Conservation (phyloP, 345 rosid genomes). For the Lepidium didymum region DNA sequence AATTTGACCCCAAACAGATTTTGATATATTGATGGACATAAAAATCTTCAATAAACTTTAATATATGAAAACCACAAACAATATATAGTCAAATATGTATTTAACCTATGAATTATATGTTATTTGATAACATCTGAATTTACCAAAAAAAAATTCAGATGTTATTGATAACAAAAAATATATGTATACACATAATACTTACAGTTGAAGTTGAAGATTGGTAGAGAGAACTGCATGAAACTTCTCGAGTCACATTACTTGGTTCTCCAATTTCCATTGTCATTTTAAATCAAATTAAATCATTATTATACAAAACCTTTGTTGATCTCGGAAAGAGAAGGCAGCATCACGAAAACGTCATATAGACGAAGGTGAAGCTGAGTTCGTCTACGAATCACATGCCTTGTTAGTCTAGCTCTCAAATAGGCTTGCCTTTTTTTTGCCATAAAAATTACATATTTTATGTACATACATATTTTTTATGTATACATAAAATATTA, state of each 20-base stretch:
- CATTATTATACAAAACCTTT: no score
- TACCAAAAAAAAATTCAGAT: no score
- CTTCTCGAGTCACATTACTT: not conserved
- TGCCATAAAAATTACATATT: not conserved
- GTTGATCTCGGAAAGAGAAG: not conserved
- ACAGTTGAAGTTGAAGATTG: slow-evolving; percentile 9
- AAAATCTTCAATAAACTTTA: not conserved
- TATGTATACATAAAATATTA: not conserved
- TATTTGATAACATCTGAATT: no score
- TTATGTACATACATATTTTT: not conserved
- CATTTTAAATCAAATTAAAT: no score
- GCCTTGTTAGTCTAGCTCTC: not conserved
- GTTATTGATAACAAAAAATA: no score
- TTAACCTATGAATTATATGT: no score
- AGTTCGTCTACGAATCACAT: not conserved
- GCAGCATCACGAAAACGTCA: not conserved
- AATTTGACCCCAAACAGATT: no score
- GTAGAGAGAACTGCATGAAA: not conserved
- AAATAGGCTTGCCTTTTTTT: not conserved
- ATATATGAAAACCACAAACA: no score
- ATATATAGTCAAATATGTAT: no score
- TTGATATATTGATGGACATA: no score
- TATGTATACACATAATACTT: not conserved
- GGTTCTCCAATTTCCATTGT: not conserved
- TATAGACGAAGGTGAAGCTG: not conserved